A percentile compares a stretch with the other conserved stretches of the same genome.
phyloP scores from a whole-genome alignment of 2,329 filamentous ascomycete species.

The Stachybotrys elegans region DNA sequence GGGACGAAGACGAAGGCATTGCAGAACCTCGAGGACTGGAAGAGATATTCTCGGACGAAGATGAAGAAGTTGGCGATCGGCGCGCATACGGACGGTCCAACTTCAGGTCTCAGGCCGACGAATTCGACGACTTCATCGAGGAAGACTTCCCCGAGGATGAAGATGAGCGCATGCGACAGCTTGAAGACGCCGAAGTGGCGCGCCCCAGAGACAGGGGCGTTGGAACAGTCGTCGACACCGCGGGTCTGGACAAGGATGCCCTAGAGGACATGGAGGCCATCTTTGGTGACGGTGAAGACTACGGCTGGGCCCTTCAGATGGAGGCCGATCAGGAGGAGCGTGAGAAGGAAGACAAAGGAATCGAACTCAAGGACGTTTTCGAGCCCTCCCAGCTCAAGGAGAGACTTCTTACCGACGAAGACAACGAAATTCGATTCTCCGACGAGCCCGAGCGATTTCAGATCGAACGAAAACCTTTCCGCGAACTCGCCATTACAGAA shows the following conservation, averaged over 20 bases:
- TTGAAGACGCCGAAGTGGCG: conserved; percentile 85
- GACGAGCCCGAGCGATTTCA: conserved; percentile 96
- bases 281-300: conserved; percentile 93
- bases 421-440: conserved; percentile 81
- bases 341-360: conserved; percentile 71
- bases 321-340: conserved; percentile 82
- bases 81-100: conserved; percentile 44
- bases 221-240: conserved; percentile 67
- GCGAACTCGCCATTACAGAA: conserved; percentile 70
- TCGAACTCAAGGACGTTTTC: conserved; percentile 96
- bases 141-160: conserved; percentile 90
- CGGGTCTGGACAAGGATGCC: conserved; percentile 85
- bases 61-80: conserved; percentile 64
- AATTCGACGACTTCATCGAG: conserved; percentile 95
- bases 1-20: conserved; percentile 63
- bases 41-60: conserved; percentile 94
- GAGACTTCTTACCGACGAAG: conserved; percentile 90
- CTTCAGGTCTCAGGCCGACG: conserved; percentile 63
- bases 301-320: conserved; percentile 86
- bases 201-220: conserved; percentile 69
- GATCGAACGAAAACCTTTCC: conserved; percentile 83
- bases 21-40: conserved; percentile 69
- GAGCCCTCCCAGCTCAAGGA: conserved; percentile 93
- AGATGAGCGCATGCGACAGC: conserved; percentile 66
- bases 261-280: conserved; percentile 95